phyloP scores from a whole-genome alignment of 345 rosid species.

The Camelina neglecta region DNA sequence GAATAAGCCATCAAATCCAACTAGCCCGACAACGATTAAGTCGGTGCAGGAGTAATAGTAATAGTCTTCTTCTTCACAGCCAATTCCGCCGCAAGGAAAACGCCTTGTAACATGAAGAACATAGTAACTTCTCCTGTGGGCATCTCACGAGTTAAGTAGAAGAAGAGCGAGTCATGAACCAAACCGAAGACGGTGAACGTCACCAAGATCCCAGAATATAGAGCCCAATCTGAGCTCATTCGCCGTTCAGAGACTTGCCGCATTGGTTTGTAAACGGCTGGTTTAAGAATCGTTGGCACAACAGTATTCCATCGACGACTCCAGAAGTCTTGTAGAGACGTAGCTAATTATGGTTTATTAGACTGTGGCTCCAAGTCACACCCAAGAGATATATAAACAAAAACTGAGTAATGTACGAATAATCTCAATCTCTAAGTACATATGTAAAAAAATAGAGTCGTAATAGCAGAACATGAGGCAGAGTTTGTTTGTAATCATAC shows the following conservation, averaged over 20 bases:
- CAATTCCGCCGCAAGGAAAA: constrained; percentile 39
- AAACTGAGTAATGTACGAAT: too few species aligned
- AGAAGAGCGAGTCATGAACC: constrained; percentile 45
- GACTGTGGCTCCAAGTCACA: not conserved
- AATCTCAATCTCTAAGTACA: too few species aligned
- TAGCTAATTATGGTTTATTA: not conserved
- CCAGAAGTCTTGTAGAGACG: not conserved
- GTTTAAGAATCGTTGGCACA: not conserved
- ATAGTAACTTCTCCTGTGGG: constrained; percentile 33
- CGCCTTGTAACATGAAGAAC: constrained; percentile 49
- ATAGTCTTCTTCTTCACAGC: constrained; percentile 39
- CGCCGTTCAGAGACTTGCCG: not conserved
- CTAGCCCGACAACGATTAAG: too few species aligned
- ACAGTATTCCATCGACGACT: not conserved
- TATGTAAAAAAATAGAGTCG: too few species aligned
- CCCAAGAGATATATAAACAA: not conserved
- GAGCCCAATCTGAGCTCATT: constrained; percentile 12
- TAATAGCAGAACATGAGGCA: too few species aligned
- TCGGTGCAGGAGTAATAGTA: too few species aligned
- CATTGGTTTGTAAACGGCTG: not conserved
- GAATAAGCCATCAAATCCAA: too few species aligned
- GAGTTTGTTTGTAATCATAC: too few species aligned
- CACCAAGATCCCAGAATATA: constrained; percentile 22
- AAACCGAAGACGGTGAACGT: constrained; percentile 42
- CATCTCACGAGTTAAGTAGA: constrained; percentile 31